Conservation (phyloP, 805 yeast genomes). For the Yamadazyma scolyti region DNA sequence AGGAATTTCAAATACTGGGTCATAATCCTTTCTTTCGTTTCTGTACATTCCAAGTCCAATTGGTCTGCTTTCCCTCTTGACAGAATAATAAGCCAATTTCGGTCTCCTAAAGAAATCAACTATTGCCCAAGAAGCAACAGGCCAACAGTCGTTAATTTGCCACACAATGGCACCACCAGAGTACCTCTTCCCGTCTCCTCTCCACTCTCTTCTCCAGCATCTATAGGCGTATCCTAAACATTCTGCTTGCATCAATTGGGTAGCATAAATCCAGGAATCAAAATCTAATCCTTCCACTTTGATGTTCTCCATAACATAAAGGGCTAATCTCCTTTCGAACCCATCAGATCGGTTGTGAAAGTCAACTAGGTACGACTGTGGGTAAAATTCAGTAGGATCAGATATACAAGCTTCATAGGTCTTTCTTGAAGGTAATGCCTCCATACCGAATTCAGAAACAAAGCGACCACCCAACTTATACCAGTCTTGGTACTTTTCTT, state of each 20-base stretch:
- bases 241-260: constrained; percentile 51
- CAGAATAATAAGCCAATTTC: constrained; percentile 45
- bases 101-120: constrained; percentile 40
- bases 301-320: constrained; percentile 45
- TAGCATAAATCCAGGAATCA: constrained; percentile 27
- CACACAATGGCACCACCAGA: constrained; percentile 48
- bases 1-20: constrained; percentile 4
- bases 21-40: constrained; percentile 8
- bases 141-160: constrained; percentile 56
- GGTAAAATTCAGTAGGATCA: constrained; percentile 34
- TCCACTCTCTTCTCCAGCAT: constrained; percentile 48
- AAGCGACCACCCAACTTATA: constrained; percentile 43
- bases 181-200: constrained; percentile 22
- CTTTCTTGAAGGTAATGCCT: constrained; percentile 36
- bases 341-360: constrained; percentile 47
- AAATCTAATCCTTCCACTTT: constrained; percentile 30
- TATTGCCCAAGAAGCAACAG: constrained; percentile 49
- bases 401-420: constrained; percentile 36
- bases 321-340: constrained; percentile 40
- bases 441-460: constrained; percentile 55
- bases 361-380: constrained; percentile 43
- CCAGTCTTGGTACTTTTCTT: constrained; percentile 48
- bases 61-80: constrained; percentile 39
- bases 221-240: constrained; percentile 45
- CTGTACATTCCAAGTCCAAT: constrained; percentile 33